phyloP scores from a whole-genome alignment of 129 eudicot species.

The Mikania micrantha region DNA sequence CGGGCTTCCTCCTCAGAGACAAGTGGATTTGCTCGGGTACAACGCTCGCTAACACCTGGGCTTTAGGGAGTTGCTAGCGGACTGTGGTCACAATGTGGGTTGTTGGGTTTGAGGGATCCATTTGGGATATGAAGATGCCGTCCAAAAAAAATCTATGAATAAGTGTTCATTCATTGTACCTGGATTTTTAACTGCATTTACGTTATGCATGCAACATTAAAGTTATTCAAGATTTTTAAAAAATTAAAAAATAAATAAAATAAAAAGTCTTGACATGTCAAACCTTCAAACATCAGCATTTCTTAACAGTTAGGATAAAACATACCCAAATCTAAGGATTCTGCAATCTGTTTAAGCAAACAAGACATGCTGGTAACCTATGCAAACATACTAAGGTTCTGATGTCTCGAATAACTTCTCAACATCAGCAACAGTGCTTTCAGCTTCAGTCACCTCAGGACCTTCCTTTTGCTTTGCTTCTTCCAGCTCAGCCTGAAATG shows the following conservation, averaged over 20 bases:
- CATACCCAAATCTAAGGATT: background rate
- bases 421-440: conserved; percentile 47
- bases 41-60: no score
- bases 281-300: background rate
- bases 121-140: no score
- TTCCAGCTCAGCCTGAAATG: conserved; percentile 55
- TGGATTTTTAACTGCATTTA: no score
- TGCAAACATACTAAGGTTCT: conserved; percentile 30
- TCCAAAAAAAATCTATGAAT: no score
- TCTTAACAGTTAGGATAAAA: background rate
- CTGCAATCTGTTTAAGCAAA: background rate
- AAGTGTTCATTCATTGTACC: no score
- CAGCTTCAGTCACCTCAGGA: conserved; percentile 67
- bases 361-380: background rate
- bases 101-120: no score
- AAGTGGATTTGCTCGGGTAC: no score
- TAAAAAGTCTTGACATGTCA: background rate
- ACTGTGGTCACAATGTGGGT: no score
- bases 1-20: no score
- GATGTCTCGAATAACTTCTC: conserved; percentile 50
- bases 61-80: no score
- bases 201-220: background rate
- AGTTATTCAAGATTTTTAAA: background rate
- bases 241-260: no score
- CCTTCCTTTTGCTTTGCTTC: conserved; percentile 63